Base-by-base conservation (phyloP, 768 basidiomycete species). In the Podaxis mareebaensis region DNA sequence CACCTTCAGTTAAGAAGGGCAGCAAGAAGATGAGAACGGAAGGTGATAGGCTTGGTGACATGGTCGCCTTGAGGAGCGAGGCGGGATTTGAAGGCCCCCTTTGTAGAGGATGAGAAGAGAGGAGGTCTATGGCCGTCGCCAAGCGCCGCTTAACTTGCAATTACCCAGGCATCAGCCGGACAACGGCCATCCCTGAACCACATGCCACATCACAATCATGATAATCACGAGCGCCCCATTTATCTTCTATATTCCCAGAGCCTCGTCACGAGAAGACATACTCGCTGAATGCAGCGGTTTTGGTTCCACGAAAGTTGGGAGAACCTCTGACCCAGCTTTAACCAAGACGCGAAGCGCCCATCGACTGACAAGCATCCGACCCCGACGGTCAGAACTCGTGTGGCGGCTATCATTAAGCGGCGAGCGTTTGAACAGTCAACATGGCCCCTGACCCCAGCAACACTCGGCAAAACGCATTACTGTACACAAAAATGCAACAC, bases 1-100 rank as follows among this genome's bases (percentile, higher is more conserved):
- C 61, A 48, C 61, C 61, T 62, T 56, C 61, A 62, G 53, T 39
- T 11, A 62, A 55, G 61, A 62, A 62, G 61, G 53, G 42, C 30
- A 62, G 53, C 26, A 39, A 36, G 17, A 12, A 36, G 12, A 55
- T 12, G 8, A 55, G 20, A 17, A 20, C 30, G 2, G 22, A 2
- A 22, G 42, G 26, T 6, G 30, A 24, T 3, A 48, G 28, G 6
- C 13, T 38, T n/a, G 17, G 44, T 30, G 51, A 17, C 53, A 48
- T 48, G 39, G 59, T 24, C 10, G 28, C 44, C 20, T 30, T 15
- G 20, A 52, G 53, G 40, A 22, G 24, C 38, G 60, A 30, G n/a
- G 28, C 17, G 11, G 24, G 26, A 6, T 20, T 49, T 13, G 33
- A 38, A 26, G 26, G 53, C 30, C 39, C 15, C 33, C 40, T 36